Evolutionary conservation across 306 rosid species (phyloP), one percentile per base, ranked within the genome.

Genomic region (Pueraria montana): DNA sequence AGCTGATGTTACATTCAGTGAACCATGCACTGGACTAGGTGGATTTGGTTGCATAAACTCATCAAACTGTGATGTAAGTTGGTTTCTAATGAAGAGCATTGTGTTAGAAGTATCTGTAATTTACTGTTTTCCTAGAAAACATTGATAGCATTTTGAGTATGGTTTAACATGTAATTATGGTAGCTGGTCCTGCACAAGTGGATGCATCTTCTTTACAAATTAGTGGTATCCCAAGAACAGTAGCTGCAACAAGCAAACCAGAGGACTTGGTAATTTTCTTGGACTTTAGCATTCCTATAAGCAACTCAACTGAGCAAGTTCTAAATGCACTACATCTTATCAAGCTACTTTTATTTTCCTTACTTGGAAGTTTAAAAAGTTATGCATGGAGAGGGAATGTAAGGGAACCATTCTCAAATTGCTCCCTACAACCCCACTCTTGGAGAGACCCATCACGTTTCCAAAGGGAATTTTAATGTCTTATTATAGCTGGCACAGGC

Each of bases 361-460:
- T n/a, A n/a, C n/a, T n/a, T n/a, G n/a, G n/a, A n/a, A n/a, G n/a
- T n/a, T n/a, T n/a, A n/a, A n/a, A n/a, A n/a, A n/a, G n/a, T n/a
- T n/a, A n/a, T n/a, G n/a, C n/a, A n/a, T n/a, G n/a, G n/a, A n/a
- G n/a, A n/a, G n/a, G n/a, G n/a, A n/a, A n/a, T n/a, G n/a, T n/a
- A n/a, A n/a, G n/a, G n/a, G n/a, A n/a, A n/a, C n/a, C n/a, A n/a
- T n/a, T n/a, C n/a, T n/a, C n/a, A n/a, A n/a, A n/a, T 85, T 82
- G 87, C 89, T 78, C 96, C 94, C 20, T 91, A 74, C 77, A 93
- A 93, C 63, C 93, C 97, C 42, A 84, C 85, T 86, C 93, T 91
- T 53, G 97, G 97, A 18, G 96, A 93, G 85, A 93, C 94, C 2
- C 94, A 93, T 82, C 94, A 93, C 86, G 92, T 86, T 52, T 86